These are phyloP conservation scores for Neurospora sp. DNA, from an alignment of 495 filamentous ascomycete species.

Conservation along the genomic window DNA sequence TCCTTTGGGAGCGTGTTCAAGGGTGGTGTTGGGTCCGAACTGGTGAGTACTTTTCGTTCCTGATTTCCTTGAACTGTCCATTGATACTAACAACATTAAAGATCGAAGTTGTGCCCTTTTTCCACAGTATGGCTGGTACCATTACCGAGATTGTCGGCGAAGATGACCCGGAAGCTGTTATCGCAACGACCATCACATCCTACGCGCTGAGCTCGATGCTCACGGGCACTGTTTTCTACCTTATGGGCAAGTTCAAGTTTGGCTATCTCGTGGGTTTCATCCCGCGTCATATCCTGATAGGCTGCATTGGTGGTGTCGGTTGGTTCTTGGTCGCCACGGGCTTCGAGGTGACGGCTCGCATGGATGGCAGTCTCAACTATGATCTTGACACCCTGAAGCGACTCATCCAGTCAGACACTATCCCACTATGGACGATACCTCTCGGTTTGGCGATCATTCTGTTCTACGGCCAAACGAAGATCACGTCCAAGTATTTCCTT, in stretches of 20 bases:
- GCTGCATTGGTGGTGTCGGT: conserved; percentile 96
- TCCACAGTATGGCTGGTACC: conserved; percentile 91
- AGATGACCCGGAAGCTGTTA: conserved; percentile 70
- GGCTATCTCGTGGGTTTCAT: conserved; percentile 94
- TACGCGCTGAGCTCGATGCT: conserved; percentile 87
- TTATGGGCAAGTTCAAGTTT: conserved; percentile 74
- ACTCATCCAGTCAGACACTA: conserved; percentile 58
- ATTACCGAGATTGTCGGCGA: conserved; percentile 70
- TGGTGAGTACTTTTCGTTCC: conserved; percentile 42
- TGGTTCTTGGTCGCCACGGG: conserved; percentile 89
- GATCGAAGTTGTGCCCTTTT: conserved; percentile 97
- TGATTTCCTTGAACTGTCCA: neutral
- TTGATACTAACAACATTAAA: conserved; percentile 16
- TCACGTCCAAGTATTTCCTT: conserved; percentile 71
- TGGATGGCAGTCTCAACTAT: conserved; percentile 76
- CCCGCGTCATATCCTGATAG: conserved; percentile 88
- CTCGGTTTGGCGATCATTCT: conserved; percentile 67
- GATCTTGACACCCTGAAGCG: conserved; percentile 61
- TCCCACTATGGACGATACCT: conserved; percentile 76
- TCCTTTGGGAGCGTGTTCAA: conserved; percentile 82
- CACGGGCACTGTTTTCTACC: conserved; percentile 82
- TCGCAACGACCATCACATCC: conserved; percentile 84
- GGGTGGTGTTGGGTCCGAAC: conserved; percentile 90
- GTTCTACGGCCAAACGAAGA: conserved; percentile 58
- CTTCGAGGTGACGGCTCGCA: conserved; percentile 84